A percentile compares a stretch with the other conserved stretches of the same genome.
These are phyloP conservation scores for Pterocarpus santalinus DNA, from an alignment of 306 rosid species.

Conservation along the genomic window DNA sequence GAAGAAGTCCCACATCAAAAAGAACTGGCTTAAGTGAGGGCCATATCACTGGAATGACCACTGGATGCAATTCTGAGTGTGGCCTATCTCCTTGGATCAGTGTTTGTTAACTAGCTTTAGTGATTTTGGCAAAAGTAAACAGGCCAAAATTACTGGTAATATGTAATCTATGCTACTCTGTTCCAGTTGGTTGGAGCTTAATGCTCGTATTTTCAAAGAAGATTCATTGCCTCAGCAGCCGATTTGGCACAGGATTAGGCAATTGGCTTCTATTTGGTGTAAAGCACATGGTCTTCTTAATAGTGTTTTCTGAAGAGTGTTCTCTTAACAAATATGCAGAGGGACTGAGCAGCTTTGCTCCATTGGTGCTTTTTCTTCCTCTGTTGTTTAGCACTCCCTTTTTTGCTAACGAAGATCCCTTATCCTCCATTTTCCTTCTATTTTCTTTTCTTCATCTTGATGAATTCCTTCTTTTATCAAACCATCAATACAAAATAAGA, in stretches of 20 bases:
- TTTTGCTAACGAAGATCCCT: background rate
- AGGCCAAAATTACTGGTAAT: background rate
- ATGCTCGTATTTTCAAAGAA: background rate
- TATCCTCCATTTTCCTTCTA: background rate
- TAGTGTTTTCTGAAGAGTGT: background rate
- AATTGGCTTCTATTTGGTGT: background rate
- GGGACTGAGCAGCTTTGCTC: background rate
- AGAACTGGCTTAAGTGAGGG: constrained; percentile 12
- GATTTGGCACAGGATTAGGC: background rate
- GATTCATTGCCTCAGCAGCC: background rate
- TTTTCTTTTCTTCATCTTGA: background rate
- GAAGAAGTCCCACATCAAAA: constrained; percentile 11
- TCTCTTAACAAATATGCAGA: constrained; percentile 4
- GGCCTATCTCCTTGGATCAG: background rate
- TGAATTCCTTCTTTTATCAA: constrained; percentile 8
- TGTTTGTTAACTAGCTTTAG: constrained; percentile 15
- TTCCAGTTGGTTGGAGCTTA: background rate
- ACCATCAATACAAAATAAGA: background rate
- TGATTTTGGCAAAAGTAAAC: background rate
- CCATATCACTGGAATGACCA: constrained; percentile 6
- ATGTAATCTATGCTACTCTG: background rate
- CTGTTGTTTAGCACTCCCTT: background rate
- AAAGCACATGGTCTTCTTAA: background rate
- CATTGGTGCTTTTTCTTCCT: background rate
- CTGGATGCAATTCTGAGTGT: background rate